phyloP scores from a whole-genome alignment of 78 protist genomes.

The Mantamonas sphyraenae region DNA sequence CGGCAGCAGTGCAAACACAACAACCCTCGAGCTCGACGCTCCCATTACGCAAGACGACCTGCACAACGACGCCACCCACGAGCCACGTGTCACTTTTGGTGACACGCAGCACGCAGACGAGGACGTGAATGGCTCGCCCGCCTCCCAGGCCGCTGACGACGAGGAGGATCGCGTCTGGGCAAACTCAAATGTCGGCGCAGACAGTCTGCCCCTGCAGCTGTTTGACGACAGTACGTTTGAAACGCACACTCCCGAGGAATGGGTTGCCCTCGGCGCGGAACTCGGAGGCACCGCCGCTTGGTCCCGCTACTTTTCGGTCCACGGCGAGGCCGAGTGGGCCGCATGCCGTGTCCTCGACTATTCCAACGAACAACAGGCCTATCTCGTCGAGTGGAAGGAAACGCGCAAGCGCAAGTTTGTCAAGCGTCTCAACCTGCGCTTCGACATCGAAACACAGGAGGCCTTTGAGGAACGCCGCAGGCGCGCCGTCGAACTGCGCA shows the following conservation, averaged over 20 bases:
- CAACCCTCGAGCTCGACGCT: too few species aligned
- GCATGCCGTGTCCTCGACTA: constrained; percentile 8
- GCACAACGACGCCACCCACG: too few species aligned
- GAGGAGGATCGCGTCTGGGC: too few species aligned
- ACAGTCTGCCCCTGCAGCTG: neutral
- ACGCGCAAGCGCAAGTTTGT: neutral
- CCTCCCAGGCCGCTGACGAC: too few species aligned
- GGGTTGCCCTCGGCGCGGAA: neutral
- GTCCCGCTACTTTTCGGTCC: neutral
- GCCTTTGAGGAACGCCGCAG: neutral
- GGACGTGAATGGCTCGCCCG: too few species aligned
- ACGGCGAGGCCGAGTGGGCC: neutral
- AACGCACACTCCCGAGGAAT: neutral
- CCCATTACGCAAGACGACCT: too few species aligned
- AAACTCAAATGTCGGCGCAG: too few species aligned
- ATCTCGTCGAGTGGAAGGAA: neutral
- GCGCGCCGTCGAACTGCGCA: neutral
- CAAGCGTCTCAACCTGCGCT: constrained; percentile 4
- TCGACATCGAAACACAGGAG: neutral
- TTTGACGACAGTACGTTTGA: neutral
- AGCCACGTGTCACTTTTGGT: too few species aligned
- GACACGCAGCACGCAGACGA: too few species aligned
- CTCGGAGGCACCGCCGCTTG: neutral
- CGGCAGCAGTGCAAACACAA: too few species aligned
- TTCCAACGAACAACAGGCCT: neutral